Evolutionary conservation across 2,329 filamentous ascomycete species (phyloP), one percentile per base, ranked within the genome.

Genomic region (Fusarium virguliforme): DNA sequence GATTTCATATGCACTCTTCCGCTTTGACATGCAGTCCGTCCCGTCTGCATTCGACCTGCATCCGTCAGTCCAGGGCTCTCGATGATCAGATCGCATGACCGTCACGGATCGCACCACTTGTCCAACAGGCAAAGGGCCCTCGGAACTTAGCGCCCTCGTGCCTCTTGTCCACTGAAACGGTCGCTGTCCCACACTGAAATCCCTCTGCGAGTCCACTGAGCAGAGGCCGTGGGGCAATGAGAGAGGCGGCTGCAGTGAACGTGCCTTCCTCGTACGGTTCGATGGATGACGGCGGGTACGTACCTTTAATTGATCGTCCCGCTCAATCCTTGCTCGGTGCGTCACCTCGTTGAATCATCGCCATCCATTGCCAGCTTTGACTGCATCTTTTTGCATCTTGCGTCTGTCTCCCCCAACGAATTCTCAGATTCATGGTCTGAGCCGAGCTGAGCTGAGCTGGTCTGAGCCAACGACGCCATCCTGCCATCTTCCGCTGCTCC

Each of bases 241-340:
- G 54, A 63, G 38, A 61, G 68, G 68, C 54, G 18, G 18, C 18
- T 18, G 18, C 18, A 18, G 18, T 18, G 18, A 18, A 18, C 18
- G 18, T 41, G 35, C 24, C 18, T 9, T 35, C 22, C 58, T 56
- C 54, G 54, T 65, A 68, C 61, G 59, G 55, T 50, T 60, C 63
- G 48, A 54, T 58, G 53, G 48, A 54, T 58, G 53, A 68, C 43
- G 18, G 40, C 48, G 59, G 60, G 61, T 55, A 71, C 54, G 60
- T 63, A 60, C 65, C 62, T 69, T 66, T 64, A 69, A 74, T 73
- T 73, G 72, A 71, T 68, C 43, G 58, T 58, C 65, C 62, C 60
- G 62, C 53, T 73, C 67, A 75, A 76, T 70, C 74, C 74, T 65
- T 75, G 74, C 64, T 67, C 59, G 41, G 68, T 64, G 64, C 72